Conservation (phyloP, 345 rosid genomes). For the Raphanus raphanistrum region DNA sequence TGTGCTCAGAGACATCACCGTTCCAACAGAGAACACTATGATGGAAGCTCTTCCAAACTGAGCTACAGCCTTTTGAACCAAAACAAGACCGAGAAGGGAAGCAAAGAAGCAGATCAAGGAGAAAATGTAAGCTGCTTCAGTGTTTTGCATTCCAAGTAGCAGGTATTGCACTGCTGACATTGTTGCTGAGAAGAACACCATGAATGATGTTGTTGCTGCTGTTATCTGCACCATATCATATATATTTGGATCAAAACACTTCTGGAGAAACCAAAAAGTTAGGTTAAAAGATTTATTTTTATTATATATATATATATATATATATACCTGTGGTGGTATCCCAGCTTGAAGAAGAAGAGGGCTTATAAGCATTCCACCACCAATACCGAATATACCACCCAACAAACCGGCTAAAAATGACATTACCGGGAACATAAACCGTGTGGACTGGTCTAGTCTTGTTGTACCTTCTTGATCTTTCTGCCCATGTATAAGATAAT, state of each 20-base stretch:
- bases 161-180: conserved; percentile 56
- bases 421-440: conserved; percentile 59
- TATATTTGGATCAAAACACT: neutral
- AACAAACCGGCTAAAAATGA: conserved; percentile 73
- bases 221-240: conserved; percentile 51
- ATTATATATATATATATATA: conserved; percentile 12
- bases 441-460: conserved; percentile 20
- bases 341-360: conserved; percentile 90
- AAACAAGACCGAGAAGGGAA: conserved; percentile 64
- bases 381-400: conserved; percentile 87
- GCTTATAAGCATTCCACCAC: conserved; percentile 91
- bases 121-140: conserved; percentile 49
- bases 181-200: conserved; percentile 46
- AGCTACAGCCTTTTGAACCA: conserved; percentile 60
- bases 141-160: conserved; percentile 67
- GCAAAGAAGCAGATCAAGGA: conserved; percentile 64
- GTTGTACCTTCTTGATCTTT: conserved; percentile 31
- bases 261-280: neutral
- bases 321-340: conserved; percentile 61
- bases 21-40: conserved; percentile 78
- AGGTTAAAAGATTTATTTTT: neutral
- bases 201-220: conserved; percentile 56
- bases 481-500: conserved; percentile 23
- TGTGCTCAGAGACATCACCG: conserved; percentile 71
- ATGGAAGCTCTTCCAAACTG: conserved; percentile 78